These are phyloP conservation scores for Penicillium sp. DNA, from an alignment of 2,329 filamentous ascomycete species.

Conservation along the genomic window DNA sequence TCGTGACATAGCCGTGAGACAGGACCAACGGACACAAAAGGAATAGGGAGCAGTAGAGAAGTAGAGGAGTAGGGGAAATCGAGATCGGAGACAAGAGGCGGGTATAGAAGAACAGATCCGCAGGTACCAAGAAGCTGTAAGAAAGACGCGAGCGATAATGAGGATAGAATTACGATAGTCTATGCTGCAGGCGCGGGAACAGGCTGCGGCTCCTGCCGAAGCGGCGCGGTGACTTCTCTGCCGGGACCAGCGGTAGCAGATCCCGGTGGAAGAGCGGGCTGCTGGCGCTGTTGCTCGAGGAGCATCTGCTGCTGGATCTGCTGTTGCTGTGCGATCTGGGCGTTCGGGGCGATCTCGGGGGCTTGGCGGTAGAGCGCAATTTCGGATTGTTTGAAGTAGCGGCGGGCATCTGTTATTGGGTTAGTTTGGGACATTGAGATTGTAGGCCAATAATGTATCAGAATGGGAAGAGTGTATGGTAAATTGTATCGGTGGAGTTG, in stretches of 20 bases:
- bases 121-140: conserved; percentile 1
- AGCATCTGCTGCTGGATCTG: conserved; percentile 40
- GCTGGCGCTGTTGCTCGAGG: conserved; percentile 33
- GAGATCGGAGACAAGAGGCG: conserved; percentile 12
- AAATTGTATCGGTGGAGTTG: conserved; percentile 19
- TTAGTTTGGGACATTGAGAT: conserved; percentile 5
- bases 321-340: conserved; percentile 42
- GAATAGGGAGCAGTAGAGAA: neutral
- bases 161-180: conserved; percentile 2
- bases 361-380: conserved; percentile 90
- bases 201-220: conserved; percentile 17
- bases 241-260: conserved; percentile 36
- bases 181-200: conserved; percentile 30
- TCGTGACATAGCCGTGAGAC: conserved; percentile 18
- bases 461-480: conserved; percentile 13
- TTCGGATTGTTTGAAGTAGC: conserved; percentile 99
- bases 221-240: conserved; percentile 21
- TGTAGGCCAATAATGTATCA: conserved; percentile 5
- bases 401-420: conserved; percentile 68
- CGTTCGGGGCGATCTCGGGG: conserved; percentile 45
- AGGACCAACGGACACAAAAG: conserved; percentile 8
- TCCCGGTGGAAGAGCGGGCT: conserved; percentile 37
- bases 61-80: neutral
- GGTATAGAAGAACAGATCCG: conserved; percentile 22
- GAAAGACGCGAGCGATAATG: conserved; percentile 3